A percentile compares a stretch with the other conserved stretches of the same genome.
Evolutionary conservation across 768 basidiomycete species (phyloP).

Genomic region (Auricularia cornea): DNA sequence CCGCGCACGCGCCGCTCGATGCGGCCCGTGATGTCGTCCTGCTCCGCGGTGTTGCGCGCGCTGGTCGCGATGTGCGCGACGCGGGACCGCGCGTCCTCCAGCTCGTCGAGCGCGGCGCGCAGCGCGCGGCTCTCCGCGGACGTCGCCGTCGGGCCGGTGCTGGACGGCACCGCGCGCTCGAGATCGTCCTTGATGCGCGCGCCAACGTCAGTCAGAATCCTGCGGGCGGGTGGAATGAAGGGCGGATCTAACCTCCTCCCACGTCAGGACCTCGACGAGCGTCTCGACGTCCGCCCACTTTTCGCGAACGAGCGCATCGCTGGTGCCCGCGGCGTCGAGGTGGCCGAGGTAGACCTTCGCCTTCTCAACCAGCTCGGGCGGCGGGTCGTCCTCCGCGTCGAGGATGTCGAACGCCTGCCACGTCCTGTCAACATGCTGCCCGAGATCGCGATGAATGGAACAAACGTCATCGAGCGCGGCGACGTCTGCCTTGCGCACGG

Average conservation of each 20-base stretch:
- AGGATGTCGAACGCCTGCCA: constrained; percentile 80
- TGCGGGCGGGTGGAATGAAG: too few species aligned
- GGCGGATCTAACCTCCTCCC: constrained; percentile 50
- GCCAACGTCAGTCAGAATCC: too few species aligned
- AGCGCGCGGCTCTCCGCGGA: constrained; percentile 54
- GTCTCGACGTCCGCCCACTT: constrained; percentile 90
- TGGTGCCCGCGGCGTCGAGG: constrained; percentile 59
- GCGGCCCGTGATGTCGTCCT: constrained; percentile 65
- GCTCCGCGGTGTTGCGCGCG: constrained; percentile 49
- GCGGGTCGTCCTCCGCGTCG: constrained; percentile 84
- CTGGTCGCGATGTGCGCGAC: constrained; percentile 40
- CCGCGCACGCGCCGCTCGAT: constrained; percentile 59
- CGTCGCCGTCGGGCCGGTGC: constrained; percentile 33
- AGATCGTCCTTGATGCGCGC: constrained; percentile 47
- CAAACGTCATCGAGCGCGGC: constrained; percentile 68
- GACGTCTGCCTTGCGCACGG: constrained; percentile 52
- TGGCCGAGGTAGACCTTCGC: constrained; percentile 65
- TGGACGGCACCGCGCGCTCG: constrained; percentile 60
- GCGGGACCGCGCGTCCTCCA: constrained; percentile 51
- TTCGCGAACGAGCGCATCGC: constrained; percentile 65
- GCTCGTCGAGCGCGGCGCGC: constrained; percentile 62
- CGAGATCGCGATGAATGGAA: not conserved
- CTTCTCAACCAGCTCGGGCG: constrained; percentile 60
- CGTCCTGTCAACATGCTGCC: not conserved
- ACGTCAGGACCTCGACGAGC: constrained; percentile 59